These are phyloP conservation scores for Pholiota adiposa DNA, from an alignment of 1,284 basidiomycete genomes.

Conservation along the genomic window DNA sequence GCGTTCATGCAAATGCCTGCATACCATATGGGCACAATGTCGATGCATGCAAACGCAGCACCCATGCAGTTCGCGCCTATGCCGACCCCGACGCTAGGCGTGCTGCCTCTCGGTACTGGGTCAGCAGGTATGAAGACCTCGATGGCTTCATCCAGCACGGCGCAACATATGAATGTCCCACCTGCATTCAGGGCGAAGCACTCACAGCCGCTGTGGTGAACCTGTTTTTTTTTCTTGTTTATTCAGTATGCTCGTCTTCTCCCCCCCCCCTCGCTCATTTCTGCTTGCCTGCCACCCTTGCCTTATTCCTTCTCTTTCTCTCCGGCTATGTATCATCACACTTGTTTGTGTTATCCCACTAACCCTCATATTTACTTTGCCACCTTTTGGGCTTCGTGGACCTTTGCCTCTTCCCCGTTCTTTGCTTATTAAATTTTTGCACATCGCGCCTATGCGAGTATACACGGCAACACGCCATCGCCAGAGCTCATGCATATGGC, in stretches of 20 bases:
- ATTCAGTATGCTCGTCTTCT: constrained; percentile 16
- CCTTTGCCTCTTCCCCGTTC: not conserved
- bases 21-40: constrained; percentile 16
- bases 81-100: constrained; percentile 1
- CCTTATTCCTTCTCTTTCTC: not conserved
- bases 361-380: constrained; percentile 5
- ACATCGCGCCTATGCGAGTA: constrained; percentile 8
- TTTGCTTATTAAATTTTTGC: constrained; percentile 9
- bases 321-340: constrained; percentile 7
- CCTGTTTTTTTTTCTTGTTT: not conserved
- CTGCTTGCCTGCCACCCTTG: not conserved
- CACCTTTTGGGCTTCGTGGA: constrained; percentile 11
- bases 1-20: constrained; percentile 23
- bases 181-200: constrained; percentile 15
- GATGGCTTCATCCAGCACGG: not conserved
- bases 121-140: constrained; percentile 10
- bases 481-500: constrained; percentile 4
- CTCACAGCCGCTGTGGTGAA: constrained; percentile 21
- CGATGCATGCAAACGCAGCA: constrained; percentile 13
- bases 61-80: not conserved
- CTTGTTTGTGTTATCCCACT: constrained; percentile 7
- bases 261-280: not conserved
- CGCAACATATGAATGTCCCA: not conserved
- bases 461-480: constrained; percentile 8
- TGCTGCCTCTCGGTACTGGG: not conserved